Percentiles rank a stretch among this genome's conserved stretches.
phyloP scores from a whole-genome alignment of 2,329 filamentous ascomycete species.

The Amphichorda felina region DNA sequence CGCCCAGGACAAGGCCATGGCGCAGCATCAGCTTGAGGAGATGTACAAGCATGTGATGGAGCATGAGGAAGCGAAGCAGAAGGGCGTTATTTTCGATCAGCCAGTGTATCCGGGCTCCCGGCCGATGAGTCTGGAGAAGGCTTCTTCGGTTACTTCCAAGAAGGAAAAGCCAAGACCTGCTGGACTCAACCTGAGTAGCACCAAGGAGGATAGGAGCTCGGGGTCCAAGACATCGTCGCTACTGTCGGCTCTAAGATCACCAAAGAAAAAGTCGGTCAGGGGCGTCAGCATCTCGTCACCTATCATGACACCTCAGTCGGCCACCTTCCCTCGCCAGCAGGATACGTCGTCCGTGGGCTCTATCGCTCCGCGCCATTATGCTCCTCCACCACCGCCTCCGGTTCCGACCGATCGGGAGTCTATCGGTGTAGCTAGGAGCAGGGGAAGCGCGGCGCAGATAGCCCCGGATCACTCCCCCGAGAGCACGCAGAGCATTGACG shows the following conservation, averaged over 20 bases:
- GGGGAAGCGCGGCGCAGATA: constrained; percentile 10
- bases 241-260: constrained; percentile 49
- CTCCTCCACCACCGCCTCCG: constrained; percentile 47
- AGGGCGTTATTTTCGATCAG: constrained; percentile 35
- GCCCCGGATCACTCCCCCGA: constrained; percentile 26
- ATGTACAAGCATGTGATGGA: constrained; percentile 90
- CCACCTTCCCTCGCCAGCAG: constrained; percentile 41
- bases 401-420: constrained; percentile 36
- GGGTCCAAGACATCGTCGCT: constrained; percentile 48
- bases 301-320: constrained; percentile 52
- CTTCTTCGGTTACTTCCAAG: constrained; percentile 22
- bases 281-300: constrained; percentile 51
- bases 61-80: constrained; percentile 60
- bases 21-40: constrained; percentile 74
- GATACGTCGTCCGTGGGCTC: constrained; percentile 44
- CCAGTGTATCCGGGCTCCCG: constrained; percentile 21
- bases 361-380: constrained; percentile 47
- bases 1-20: constrained; percentile 59
- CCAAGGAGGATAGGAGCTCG: constrained; percentile 31
- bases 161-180: constrained; percentile 37
- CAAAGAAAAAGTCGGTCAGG: constrained; percentile 38
- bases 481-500: constrained; percentile 38
- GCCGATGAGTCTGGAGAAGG: constrained; percentile 12
- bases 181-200: constrained; percentile 32
- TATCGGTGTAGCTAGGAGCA: constrained; percentile 16